phyloP scores from a whole-genome alignment of 2,329 filamentous ascomycete species.

The Cephalotrichum gorgonifer region DNA sequence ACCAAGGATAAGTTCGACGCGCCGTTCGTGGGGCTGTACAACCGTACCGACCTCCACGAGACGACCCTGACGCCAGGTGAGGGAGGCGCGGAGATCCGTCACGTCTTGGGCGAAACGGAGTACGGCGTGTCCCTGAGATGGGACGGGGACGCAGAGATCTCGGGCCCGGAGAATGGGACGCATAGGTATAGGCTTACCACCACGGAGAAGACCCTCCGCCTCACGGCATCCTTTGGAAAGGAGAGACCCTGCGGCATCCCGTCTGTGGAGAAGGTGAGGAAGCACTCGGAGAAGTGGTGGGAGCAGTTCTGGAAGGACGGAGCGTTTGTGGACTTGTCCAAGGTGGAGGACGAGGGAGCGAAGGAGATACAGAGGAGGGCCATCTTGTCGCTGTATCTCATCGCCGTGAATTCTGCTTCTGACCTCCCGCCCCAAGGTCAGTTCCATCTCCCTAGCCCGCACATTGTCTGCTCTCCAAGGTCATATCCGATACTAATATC shows the following conservation, averaged over 20 bases:
- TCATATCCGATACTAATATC: not conserved
- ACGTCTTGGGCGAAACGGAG: slow-evolving; percentile 15
- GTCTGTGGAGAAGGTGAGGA: not conserved
- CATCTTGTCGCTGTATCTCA: slow-evolving; percentile 30
- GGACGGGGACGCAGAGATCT: not conserved
- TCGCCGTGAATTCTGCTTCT: slow-evolving; percentile 23
- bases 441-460: not conserved
- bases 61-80: not conserved
- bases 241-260: not conserved
- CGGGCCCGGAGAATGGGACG: slow-evolving; percentile 5
- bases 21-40: slow-evolving; percentile 28
- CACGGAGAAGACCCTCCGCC: not conserved
- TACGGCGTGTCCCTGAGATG: slow-evolving; percentile 26
- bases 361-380: slow-evolving; percentile 32
- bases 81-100: not conserved
- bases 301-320: slow-evolving; percentile 26
- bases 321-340: slow-evolving; percentile 29
- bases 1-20: slow-evolving; percentile 32
- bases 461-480: no score
- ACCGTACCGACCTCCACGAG: slow-evolving; percentile 9
- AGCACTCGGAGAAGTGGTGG: slow-evolving; percentile 13
- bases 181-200: slow-evolving; percentile 20
- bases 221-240: slow-evolving; percentile 2
- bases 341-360: slow-evolving; percentile 22
- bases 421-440: slow-evolving; percentile 4